Conservation (phyloP, 371 early-diverging fungal species). For the Coemansia sp. region DNA sequence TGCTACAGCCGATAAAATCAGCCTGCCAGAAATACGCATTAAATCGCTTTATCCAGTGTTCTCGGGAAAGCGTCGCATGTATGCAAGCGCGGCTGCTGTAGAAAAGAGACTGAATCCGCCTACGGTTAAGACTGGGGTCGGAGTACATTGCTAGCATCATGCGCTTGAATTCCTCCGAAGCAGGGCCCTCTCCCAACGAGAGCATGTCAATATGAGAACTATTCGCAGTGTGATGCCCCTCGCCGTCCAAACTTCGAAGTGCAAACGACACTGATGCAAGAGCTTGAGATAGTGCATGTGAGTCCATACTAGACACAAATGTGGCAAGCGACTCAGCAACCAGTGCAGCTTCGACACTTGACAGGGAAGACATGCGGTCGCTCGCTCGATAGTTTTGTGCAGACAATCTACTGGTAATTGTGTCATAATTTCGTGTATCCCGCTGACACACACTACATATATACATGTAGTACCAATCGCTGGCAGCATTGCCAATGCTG, state of each 20-base stretch:
- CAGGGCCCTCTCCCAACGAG: background rate
- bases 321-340: constrained; percentile 14
- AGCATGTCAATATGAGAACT: background rate
- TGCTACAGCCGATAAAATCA: background rate
- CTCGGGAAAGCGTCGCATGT: constrained; percentile 16
- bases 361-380: background rate
- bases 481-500: background rate
- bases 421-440: background rate
- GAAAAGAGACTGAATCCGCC: constrained; percentile 24
- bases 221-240: background rate
- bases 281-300: constrained; percentile 2
- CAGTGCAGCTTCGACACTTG: constrained; percentile 13
- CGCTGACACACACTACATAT: constrained; percentile 13
- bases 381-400: background rate
- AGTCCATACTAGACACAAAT: constrained; percentile 10
- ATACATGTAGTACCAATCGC: background rate
- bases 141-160: constrained; percentile 13
- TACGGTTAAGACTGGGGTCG: constrained; percentile 20
- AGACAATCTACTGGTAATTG: background rate
- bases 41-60: constrained; percentile 18
- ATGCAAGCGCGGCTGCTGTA: constrained; percentile 33
- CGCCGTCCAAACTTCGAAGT: constrained; percentile 18
- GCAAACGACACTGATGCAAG: constrained; percentile 29
- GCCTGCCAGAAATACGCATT: background rate
- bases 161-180: background rate